Conservation (phyloP, 257 asterid species). For the Petrea volubilis region DNA sequence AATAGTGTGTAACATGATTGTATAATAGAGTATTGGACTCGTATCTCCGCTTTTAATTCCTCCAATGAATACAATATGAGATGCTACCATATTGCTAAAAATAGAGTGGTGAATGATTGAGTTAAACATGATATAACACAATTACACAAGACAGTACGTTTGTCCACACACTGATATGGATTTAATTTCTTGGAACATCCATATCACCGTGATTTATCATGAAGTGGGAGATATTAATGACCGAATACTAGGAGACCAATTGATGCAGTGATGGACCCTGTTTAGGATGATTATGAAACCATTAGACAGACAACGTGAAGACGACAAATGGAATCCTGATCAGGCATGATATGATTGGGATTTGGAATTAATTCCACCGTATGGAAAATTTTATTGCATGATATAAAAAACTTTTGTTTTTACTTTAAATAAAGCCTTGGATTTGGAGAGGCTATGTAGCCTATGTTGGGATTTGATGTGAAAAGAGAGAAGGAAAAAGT, state of each 20-base stretch:
- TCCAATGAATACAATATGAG: too few species aligned
- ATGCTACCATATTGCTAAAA: too few species aligned
- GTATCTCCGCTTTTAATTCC: too few species aligned
- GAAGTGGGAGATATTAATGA: neutral
- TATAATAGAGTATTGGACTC: too few species aligned
- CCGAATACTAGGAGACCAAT: neutral
- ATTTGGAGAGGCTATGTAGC: neutral
- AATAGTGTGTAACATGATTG: too few species aligned
- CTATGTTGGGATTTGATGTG: neutral
- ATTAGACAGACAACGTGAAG: neutral
- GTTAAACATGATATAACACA: too few species aligned
- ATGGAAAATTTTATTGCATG: neutral
- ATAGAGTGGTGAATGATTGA: too few species aligned
- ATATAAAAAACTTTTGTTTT: neutral
- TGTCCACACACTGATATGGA: too few species aligned
- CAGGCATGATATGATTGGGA: neutral
- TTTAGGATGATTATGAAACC: neutral
- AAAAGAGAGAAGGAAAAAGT: neutral
- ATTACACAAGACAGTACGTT: too few species aligned
- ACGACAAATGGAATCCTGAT: neutral
- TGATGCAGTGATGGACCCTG: neutral
- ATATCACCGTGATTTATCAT: too few species aligned
- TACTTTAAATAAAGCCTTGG: neutral
- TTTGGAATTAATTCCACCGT: neutral
- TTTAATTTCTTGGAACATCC: too few species aligned